phyloP scores from a whole-genome alignment of 1,284 basidiomycete genomes.

The Mycena citricolor region DNA sequence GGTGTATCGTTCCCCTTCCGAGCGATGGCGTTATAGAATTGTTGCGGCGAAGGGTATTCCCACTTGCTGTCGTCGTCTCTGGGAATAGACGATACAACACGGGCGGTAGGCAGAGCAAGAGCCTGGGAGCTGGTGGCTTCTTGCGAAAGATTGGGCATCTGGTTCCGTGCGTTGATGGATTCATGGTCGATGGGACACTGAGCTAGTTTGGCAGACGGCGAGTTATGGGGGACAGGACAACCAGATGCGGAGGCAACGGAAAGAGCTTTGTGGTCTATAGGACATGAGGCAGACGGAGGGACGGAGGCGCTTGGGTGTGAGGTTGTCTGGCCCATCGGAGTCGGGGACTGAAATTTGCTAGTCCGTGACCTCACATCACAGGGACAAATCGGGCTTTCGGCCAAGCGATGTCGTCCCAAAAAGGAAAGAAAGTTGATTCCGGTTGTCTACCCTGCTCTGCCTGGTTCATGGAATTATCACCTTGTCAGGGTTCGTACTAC shows the following conservation, averaged over 20 bases:
- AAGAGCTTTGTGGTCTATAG: conserved; percentile 22
- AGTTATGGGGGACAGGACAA: conserved; percentile 37
- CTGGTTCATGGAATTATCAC: no score
- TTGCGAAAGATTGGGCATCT: conserved; percentile 86
- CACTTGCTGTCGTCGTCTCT: conserved; percentile 65
- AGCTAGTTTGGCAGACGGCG: conserved; percentile 16
- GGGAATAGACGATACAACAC: conserved; percentile 85
- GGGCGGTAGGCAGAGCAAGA: conserved; percentile 68
- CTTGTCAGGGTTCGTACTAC: no score
- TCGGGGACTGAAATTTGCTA: no score
- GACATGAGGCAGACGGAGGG: conserved; percentile 3
- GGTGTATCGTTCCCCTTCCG: conserved; percentile 98
- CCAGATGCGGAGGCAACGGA: conserved; percentile 18
- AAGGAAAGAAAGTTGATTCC: conserved; percentile 1
- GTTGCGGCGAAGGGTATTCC: conserved; percentile 99
- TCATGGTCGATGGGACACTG: conserved; percentile 52
- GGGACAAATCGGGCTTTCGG: background rate
- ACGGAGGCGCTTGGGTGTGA: conserved; percentile 8
- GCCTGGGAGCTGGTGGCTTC: conserved; percentile 58
- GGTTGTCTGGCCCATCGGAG: conserved; percentile 18
- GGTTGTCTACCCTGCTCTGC: background rate
- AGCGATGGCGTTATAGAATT: conserved; percentile 97
- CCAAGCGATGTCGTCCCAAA: background rate
- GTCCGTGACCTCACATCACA: no score
- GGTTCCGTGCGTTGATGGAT: conserved; percentile 78